Evolutionary conservation across 805 yeast species (phyloP).

Genomic region (Suhomyces vadensis): DNA sequence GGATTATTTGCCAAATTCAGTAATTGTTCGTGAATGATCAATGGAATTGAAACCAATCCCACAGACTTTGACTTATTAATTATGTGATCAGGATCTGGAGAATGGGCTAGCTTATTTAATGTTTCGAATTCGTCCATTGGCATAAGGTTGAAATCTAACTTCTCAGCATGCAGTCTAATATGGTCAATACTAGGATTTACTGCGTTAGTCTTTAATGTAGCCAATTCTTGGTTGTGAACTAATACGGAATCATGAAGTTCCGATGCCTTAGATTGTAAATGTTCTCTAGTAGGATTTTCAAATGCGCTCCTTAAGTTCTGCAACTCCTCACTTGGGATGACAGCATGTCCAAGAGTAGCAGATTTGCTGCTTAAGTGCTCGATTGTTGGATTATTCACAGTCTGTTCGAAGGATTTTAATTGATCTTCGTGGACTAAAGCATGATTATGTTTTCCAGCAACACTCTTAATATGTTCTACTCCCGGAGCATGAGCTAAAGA

Average conservation of each 20-base stretch:
- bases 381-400: conserved; percentile 18
- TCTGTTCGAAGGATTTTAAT: conserved; percentile 12
- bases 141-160: conserved; percentile 9
- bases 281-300: conserved; percentile 2
- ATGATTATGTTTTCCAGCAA: conserved; percentile 10
- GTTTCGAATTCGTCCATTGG: conserved; percentile 4
- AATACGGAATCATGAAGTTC: conserved; percentile 1
- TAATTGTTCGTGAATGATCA: not conserved
- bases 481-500: conserved; percentile 16
- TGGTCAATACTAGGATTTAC: conserved; percentile 11
- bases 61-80: conserved; percentile 3
- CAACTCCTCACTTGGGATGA: conserved; percentile 16
- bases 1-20: conserved; percentile 19
- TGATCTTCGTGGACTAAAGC: conserved; percentile 8
- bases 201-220: conserved; percentile 1
- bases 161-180: conserved; percentile 12
- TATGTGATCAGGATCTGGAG: conserved; percentile 10
- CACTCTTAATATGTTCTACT: conserved; percentile 9
- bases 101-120: conserved; percentile 11
- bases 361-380: conserved; percentile 18
- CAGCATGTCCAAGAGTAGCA: conserved; percentile 14
- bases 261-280: not conserved
- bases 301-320: not conserved
- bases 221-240: conserved; percentile 7
- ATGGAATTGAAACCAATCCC: conserved; percentile 15